phyloP scores from a whole-genome alignment of 805 yeast genomes.

The Metschnikowia anglica region DNA sequence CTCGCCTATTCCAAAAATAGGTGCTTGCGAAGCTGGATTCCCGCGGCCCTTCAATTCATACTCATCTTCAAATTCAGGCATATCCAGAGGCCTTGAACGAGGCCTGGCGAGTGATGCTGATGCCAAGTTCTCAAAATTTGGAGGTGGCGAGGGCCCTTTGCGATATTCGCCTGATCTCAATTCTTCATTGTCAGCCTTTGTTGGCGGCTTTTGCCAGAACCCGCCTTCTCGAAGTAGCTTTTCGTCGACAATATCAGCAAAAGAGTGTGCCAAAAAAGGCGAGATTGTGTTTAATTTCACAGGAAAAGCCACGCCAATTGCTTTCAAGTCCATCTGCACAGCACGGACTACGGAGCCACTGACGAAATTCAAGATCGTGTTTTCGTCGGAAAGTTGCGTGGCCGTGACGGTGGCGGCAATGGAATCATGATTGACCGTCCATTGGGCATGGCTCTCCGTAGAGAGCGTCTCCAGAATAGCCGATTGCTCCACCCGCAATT shows the following conservation, averaged over 20 bases:
- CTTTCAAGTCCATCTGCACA: constrained; percentile 1
- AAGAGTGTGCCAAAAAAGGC: neutral
- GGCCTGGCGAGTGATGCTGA: neutral
- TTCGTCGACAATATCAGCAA: neutral
- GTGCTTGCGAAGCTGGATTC: constrained; percentile 1
- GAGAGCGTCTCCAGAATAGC: constrained; percentile 1
- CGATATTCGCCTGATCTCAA: neutral
- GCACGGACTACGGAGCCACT: constrained; percentile 6
- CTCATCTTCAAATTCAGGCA: constrained; percentile 58
- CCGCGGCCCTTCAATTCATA: constrained; percentile 33
- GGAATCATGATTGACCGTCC: neutral
- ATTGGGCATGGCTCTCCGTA: constrained; percentile 6
- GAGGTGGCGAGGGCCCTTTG: neutral
- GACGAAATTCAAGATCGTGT: constrained; percentile 6
- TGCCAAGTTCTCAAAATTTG: neutral
- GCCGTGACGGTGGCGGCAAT: constrained; percentile 2
- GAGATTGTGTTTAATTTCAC: constrained; percentile 1
- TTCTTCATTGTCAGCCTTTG: neutral
- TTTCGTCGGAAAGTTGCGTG: constrained; percentile 7
- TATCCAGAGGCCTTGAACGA: constrained; percentile 31
- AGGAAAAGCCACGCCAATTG: constrained; percentile 5
- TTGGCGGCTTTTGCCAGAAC: constrained; percentile 1
- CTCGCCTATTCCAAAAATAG: constrained; percentile 44
- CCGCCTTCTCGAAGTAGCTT: constrained; percentile 6
- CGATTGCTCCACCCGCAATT: neutral